Conservation (phyloP, 2,329 filamentous ascomycete genomes). For the Apiospora sp. region DNA sequence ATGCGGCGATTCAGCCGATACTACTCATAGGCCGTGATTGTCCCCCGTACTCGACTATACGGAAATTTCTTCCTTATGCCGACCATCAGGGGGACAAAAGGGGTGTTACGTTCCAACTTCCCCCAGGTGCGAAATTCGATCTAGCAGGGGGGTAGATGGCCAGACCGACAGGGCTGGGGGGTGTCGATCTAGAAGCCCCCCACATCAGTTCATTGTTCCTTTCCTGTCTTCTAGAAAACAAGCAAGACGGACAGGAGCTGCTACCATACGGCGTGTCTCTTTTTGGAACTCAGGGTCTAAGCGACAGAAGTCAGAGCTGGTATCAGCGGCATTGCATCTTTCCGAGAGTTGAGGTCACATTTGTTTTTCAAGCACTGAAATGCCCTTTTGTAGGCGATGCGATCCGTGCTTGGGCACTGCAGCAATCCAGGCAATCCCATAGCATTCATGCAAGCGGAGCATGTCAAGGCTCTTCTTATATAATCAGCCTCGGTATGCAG, state of each 20-base stretch:
- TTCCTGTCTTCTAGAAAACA: conserved; percentile 17
- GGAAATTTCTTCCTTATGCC: conserved; percentile 5
- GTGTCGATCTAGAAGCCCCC: neutral
- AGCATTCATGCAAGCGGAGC: conserved; percentile 14
- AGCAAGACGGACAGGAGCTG: conserved; percentile 6
- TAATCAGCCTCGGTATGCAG: neutral
- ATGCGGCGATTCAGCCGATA: neutral
- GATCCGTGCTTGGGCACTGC: neutral
- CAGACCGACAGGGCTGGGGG: conserved; percentile 15
- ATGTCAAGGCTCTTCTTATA: neutral
- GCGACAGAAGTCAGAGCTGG: neutral
- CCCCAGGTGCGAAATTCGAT: conserved; percentile 18
- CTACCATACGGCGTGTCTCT: neutral
- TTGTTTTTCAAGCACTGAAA: neutral
- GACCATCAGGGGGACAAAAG: conserved; percentile 11
- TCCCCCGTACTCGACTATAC: conserved; percentile 2
- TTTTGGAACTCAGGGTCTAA: neutral
- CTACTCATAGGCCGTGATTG: neutral
- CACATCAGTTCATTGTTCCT: conserved; percentile 2
- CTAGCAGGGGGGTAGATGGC: conserved; percentile 16
- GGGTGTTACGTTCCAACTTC: conserved; percentile 13
- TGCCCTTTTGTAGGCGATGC: neutral
- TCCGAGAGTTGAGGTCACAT: neutral
- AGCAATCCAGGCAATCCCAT: neutral
- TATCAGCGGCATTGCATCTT: neutral